These are phyloP conservation scores for Arachis monticola DNA, from an alignment of 331 rosid genomes.

Conservation along the genomic window DNA sequence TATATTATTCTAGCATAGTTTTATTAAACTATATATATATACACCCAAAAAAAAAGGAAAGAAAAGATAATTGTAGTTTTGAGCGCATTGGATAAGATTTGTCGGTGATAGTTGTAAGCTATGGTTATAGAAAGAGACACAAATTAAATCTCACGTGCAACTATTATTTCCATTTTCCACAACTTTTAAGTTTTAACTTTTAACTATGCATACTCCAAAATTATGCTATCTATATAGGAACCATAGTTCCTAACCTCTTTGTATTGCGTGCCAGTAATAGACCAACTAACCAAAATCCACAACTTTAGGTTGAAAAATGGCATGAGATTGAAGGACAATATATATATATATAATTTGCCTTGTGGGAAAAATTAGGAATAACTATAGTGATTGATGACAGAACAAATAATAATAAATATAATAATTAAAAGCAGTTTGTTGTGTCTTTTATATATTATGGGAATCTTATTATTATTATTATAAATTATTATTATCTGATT, in stretches of 20 bases:
- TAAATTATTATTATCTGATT: neutral
- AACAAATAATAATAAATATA: neutral
- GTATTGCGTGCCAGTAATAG: neutral
- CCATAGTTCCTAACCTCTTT: neutral
- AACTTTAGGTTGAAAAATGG: neutral
- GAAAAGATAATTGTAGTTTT: no score
- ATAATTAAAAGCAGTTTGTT: conserved; percentile 13
- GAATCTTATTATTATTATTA: conserved; percentile 6
- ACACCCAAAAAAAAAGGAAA: no score
- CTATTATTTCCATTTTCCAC: neutral
- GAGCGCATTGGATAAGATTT: neutral
- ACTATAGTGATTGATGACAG: neutral
- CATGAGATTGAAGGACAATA: neutral
- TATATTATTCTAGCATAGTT: no score
- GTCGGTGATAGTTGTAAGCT: neutral
- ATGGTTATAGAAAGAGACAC: neutral
- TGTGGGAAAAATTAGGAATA: no score
- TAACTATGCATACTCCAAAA: neutral
- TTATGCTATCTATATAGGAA: neutral
- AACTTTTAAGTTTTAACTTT: neutral
- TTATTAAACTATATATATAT: no score
- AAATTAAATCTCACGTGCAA: neutral
- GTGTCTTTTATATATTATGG: neutral
- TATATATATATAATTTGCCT: no score
- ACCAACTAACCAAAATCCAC: conserved; percentile 14